A percentile compares a stretch with the other conserved stretches of the same genome.
Conservation (phyloP, 768 basidiomycete genomes). For the Collybia nuda region DNA sequence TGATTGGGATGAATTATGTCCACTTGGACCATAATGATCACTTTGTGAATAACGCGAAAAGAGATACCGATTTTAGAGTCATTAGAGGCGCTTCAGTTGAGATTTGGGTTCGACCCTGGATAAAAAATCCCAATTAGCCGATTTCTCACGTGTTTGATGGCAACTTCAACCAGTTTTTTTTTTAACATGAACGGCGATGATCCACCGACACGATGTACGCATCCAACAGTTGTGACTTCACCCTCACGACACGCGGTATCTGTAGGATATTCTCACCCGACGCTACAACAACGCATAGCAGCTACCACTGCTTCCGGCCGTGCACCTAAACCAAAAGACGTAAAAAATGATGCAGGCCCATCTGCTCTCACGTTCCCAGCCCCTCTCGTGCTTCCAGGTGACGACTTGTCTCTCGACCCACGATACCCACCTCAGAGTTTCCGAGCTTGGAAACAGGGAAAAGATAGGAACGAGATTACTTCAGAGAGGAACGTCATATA, state of each 20-base stretch:
- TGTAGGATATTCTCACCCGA: constrained; percentile 1
- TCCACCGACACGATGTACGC: neutral
- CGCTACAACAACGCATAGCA: constrained; percentile 2
- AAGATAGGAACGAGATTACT: constrained; percentile 32
- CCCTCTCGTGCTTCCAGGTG: constrained; percentile 30
- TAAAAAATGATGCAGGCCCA: neutral
- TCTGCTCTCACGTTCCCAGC: constrained; percentile 21
- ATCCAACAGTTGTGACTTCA: neutral
- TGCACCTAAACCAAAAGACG: too few species aligned
- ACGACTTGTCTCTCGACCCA: constrained; percentile 32
- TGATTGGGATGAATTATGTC: too few species aligned
- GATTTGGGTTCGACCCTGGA: too few species aligned
- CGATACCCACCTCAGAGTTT: constrained; percentile 32
- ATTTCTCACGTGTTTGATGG: too few species aligned
- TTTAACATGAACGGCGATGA: neutral
- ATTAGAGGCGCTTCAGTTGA: too few species aligned
- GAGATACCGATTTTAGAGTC: too few species aligned
- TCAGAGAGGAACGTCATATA: constrained; percentile 24
- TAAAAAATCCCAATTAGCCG: too few species aligned
- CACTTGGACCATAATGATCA: too few species aligned
- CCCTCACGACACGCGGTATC: neutral
- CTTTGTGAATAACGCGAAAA: too few species aligned
- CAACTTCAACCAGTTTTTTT: too few species aligned
- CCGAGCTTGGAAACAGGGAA: constrained; percentile 23
- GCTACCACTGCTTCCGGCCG: constrained; percentile 1